Evolutionary conservation across 257 asterid species (phyloP), one percentile per base, ranked within the genome.

Genomic region (Solanum corneliomulleri): DNA sequence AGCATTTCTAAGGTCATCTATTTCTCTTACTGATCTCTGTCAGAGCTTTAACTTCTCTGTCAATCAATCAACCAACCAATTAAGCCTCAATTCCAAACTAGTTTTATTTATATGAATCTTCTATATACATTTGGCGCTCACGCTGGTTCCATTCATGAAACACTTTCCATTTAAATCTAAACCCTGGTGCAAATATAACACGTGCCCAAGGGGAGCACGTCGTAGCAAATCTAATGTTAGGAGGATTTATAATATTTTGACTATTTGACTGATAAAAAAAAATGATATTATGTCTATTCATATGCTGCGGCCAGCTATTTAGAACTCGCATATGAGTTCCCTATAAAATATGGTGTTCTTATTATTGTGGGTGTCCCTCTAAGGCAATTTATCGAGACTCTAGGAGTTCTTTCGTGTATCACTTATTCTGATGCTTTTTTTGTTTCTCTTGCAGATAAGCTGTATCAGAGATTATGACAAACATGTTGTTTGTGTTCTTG

Each of bases 391-490:
- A 71, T 33, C 27, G 80, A 71, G 80, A 71, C 23, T 71, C 45
- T 71, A 71, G 16, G 77, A 70, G 12, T n/a, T 77, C 37, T 77
- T n/a, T 77, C 18, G 3, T n/a, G 83, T 42, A 13, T 66, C 8
- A 66, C 66, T 66, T n/a, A 2, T 71, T 66, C 31, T 41, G 58
- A 33, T 42, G 87, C 15, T 2, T 69, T 29, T 20, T 69, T 29
- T 15, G 52, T 14, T 56, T 85, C 70, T 87, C 33, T 72, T 86
- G 86, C 89, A 96, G 99, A 91, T 98, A 69, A 87, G 91, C 84
- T 87, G 95, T 60, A 94, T 95, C 83, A 91, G 99, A 89, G 98
- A 95, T 89, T 96, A 94, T 52, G 99, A 96, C 85, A 92, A 93
- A 83, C 90, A 89, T 91, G 98, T 96, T 89, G 93, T 98, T 83